A percentile compares a stretch with the other conserved stretches of the same genome.
Conservation (phyloP, 1,284 basidiomycete genomes). For the Cutaneotrichosporon mucoides region DNA sequence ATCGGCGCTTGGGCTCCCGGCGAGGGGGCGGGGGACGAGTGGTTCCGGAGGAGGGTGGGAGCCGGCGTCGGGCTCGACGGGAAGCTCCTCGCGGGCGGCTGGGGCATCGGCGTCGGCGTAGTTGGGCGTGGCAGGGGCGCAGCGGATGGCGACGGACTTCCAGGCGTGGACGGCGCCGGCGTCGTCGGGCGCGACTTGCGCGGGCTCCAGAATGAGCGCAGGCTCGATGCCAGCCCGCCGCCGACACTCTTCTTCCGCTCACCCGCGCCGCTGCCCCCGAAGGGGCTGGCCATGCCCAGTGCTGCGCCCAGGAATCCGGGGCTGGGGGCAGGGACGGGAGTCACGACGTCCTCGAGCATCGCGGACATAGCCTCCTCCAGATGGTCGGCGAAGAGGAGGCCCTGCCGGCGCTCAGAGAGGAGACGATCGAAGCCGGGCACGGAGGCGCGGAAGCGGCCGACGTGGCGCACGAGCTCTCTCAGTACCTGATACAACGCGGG, state of each 20-base stretch:
- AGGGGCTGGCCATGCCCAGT: neutral
- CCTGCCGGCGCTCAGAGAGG: slow-evolving; percentile 78
- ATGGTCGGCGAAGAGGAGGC: slow-evolving; percentile 87
- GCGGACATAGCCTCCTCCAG: slow-evolving; percentile 81
- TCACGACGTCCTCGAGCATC: slow-evolving; percentile 51
- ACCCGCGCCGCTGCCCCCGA: slow-evolving; percentile 4
- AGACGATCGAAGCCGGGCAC: slow-evolving; percentile 73
- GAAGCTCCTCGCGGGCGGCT: neutral
- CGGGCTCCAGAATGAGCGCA: slow-evolving; percentile 60
- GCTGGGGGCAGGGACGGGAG: neutral
- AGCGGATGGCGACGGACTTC: neutral
- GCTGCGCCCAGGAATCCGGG: neutral
- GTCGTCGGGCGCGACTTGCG: neutral
- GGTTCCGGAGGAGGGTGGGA: neutral
- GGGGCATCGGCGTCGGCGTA: neutral
- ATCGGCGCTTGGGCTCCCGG: neutral
- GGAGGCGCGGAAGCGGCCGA: slow-evolving; percentile 25
- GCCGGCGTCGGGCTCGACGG: neutral
- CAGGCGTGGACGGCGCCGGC: neutral
- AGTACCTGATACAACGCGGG: slow-evolving; percentile 76
- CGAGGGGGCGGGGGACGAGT: neutral
- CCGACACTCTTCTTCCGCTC: slow-evolving; percentile 7
- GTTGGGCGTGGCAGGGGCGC: neutral
- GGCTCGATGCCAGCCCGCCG: slow-evolving; percentile 49
- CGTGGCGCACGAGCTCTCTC: slow-evolving; percentile 64